Base-by-base conservation (phyloP, 2,329 filamentous ascomycete genomes). In the Microcyclosporella mali region DNA sequence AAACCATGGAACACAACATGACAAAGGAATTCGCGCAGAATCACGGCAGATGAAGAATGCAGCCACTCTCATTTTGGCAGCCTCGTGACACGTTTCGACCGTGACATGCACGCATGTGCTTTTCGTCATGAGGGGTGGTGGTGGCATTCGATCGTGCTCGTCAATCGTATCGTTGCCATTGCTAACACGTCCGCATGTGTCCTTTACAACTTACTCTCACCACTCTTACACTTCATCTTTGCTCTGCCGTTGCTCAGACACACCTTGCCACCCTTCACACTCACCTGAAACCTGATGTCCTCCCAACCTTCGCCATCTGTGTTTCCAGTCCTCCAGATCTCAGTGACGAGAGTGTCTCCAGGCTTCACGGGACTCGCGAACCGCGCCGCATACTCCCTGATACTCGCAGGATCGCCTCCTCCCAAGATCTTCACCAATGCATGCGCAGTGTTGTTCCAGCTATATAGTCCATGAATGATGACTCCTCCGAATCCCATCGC, bases 401-500 rank as follows among this genome's bases (percentile, higher is more conserved):
- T 73, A 59, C 90, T 94, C 52, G 77, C 77, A 1, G 88, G 85
- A 60, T 94, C 78, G 63, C 83, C 84, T 35, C 75, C 83, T 34
- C 87, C 88, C 15, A 94, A 72, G 30, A 76, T 69, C 65, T 84
- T 77, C 42, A 95, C 70, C 46, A 95, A 70, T 19, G 77, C 81
- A 59, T 90, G 86, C 12, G 78, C 78, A 2, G 85, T 78, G 44
- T 78, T 78, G 35, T 55, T 55, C 47, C 85, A 95, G 56, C 81
- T 86, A 70, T 82, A 94, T 34, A 95, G 73, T 15, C 89, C 89
- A 68, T 95, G 88, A 64, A 94, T 85, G 65, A 95, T 95, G 55
- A 80, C 73, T 27, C 88, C 88, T 19, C 87, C 86, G 56, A 94
- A 95, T 47, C 89, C 88, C 86, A 95, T 94, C 70, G 88, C 84